Base-by-base conservation (phyloP, 805 yeast genomes). In the Pachysolen tannophilus region DNA sequence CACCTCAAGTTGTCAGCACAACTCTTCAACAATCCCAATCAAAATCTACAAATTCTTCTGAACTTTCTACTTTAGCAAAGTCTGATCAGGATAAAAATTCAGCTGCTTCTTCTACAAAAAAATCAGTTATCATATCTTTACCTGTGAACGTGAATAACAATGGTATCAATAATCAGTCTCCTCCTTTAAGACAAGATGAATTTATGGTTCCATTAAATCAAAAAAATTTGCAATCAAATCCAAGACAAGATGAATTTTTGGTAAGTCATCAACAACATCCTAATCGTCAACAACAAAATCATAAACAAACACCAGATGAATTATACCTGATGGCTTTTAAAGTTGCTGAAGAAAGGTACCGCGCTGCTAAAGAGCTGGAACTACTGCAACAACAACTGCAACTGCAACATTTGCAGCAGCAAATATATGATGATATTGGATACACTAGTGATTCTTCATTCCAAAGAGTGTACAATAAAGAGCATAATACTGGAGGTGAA, bases 281-380 rank as follows among this genome's bases (percentile, higher is more conserved):
- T 14, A 8, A 10, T 18, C 14, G 5, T 15, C 14, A 18, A 18
- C 25, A 25, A 24, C 15, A 13, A 20, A 32, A 24, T n/a, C 21
- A 18, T 9, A 35, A 45, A 28, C 44, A 53, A 28, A 50, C 71
- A 19, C 68, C 68, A 17, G 70, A 65, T 27, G 79, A 75, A 42
- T 59, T 75, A 62, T 77, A 76, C 44, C 63, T 61, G 15, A 58
- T 58, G 43, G 83, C 83, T 0, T 59, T 68, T 41, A 69, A 68
- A 42, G 68, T 70, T 10, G 83, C 84, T 0, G 58, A 65, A 50
- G 65, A 61, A 40, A 73, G 63, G 39, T n/a, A n/a, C n/a, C n/a
- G n/a, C n/a, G n/a, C n/a, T n/a, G n/a, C n/a, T n/a, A n/a, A n/a
- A n/a, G n/a, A n/a, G n/a, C n/a, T n/a, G n/a, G n/a, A n/a, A n/a